Percentiles rank a stretch among this genome's conserved stretches.
Evolutionary conservation across 805 yeast species (phyloP).

Genomic region (Ogataea paradorogensis): DNA sequence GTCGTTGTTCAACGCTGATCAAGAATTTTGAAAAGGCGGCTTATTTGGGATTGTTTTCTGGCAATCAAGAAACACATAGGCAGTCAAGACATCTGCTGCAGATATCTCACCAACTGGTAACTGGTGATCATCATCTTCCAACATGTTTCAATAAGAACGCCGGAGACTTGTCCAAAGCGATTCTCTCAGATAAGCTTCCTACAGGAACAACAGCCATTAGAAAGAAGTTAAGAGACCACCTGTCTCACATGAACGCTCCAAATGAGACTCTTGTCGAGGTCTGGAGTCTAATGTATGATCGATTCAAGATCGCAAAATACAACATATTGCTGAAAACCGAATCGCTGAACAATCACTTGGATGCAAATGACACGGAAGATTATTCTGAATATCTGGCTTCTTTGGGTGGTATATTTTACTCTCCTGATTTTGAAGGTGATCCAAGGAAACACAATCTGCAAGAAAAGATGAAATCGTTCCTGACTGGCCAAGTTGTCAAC

Average conservation of each 20-base stretch:
- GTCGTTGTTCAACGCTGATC: slow-evolving; percentile 33
- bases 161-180: slow-evolving; percentile 37
- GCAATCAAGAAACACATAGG: slow-evolving; percentile 48
- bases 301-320: slow-evolving; percentile 16
- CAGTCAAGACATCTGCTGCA: slow-evolving; percentile 42
- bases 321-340: slow-evolving; percentile 10
- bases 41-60: slow-evolving; percentile 49
- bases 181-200: slow-evolving; percentile 56
- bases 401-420: slow-evolving; percentile 59
- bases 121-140: slow-evolving; percentile 19
- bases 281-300: slow-evolving; percentile 45
- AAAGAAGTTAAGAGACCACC: slow-evolving; percentile 53
- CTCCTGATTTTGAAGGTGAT: slow-evolving; percentile 27
- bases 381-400: slow-evolving; percentile 74
- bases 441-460: slow-evolving; percentile 27
- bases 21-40: slow-evolving; percentile 49
- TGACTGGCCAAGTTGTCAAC: slow-evolving; percentile 23
- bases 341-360: slow-evolving; percentile 2
- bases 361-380: slow-evolving; percentile 34
- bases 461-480: slow-evolving; percentile 25
- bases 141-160: slow-evolving; percentile 32
- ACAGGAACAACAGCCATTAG: slow-evolving; percentile 75
- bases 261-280: slow-evolving; percentile 39
- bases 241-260: slow-evolving; percentile 32
- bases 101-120: slow-evolving; percentile 22